Evolutionary conservation across 2,329 filamentous ascomycete species (phyloP).

Genomic region (Chaetomium sp.): DNA sequence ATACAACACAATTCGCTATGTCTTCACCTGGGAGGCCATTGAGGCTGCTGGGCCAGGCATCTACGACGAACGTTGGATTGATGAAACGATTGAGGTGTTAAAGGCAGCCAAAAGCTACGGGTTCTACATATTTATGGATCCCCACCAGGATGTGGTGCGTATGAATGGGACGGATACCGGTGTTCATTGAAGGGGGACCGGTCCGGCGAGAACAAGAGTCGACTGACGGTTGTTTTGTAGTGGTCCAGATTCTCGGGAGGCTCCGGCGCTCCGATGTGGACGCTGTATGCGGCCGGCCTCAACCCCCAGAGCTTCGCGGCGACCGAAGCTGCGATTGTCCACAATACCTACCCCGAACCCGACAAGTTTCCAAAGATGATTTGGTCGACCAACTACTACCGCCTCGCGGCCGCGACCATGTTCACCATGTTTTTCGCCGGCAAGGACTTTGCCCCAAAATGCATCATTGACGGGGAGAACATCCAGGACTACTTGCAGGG

Average conservation of each 20-base stretch:
- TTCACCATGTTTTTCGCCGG: constrained; percentile 94
- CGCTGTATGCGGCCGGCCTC: constrained; percentile 85
- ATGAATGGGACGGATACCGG: too few species aligned
- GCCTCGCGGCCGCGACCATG: constrained; percentile 79
- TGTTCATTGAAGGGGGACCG: not conserved
- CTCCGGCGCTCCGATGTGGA: constrained; percentile 96
- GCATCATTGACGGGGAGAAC: constrained; percentile 87
- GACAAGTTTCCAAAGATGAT: constrained; percentile 95
- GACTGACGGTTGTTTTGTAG: constrained; percentile 32
- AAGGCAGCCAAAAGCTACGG: constrained; percentile 81
- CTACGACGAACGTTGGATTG: constrained; percentile 91
- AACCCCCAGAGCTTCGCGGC: constrained; percentile 78
- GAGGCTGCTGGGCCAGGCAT: constrained; percentile 83
- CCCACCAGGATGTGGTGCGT: constrained; percentile 91
- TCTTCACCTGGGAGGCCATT: constrained; percentile 99
- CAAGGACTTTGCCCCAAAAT: constrained; percentile 87
- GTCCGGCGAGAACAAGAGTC: not conserved
- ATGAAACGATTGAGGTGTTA: constrained; percentile 80
- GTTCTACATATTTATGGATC: constrained; percentile 97
- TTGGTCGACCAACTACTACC: constrained; percentile 95
- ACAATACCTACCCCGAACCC: constrained; percentile 85
- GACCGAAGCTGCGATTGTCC: constrained; percentile 88
- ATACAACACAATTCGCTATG: constrained; percentile 92
- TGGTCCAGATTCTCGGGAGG: constrained; percentile 95
- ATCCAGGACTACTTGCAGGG: constrained; percentile 92